Base-by-base conservation (phyloP, 108 stramenopile species). In the Halocafeteria seosinensis region DNA sequence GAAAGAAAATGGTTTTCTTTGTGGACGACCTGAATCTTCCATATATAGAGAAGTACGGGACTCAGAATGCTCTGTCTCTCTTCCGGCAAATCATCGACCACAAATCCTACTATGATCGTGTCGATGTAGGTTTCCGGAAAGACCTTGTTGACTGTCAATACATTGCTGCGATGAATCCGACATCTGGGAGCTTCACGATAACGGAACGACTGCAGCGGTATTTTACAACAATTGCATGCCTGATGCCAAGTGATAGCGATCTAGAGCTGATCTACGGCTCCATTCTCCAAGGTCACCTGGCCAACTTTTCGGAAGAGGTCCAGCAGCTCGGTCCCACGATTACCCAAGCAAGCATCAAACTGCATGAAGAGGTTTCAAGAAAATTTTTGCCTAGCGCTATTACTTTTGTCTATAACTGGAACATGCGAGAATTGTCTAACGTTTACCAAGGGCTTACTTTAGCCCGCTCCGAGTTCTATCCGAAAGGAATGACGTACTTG, bases 351-450 rank as follows among this genome's bases (percentile, higher is more conserved):
- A 76, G 87, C 17, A 86, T 90, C 53, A 73, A 68, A 21, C 64
- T 90, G n/a, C 83, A 87, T 55, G 71, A 81, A n/a, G 66, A 66
- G 29, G 83, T 90, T 17, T 67, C 70, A 47, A 37, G 79, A 24
- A 85, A 83, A 61, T 88, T 90, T 75, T 64, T 90, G 1, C 89
- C 89, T 24, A 83, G 85, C 21, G 86, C 87, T 24, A 68, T 83
- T 24, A 82, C 83, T 62, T 88, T 88, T 71, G 86, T 86, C 66
- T 90, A 90, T 73, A 88, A 87, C 69, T 90, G 87, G 87, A 88
- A 87, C 74, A 85, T 90, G 85, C 85, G 89, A 38, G 89, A 90
- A 51, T 71, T 88, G 9, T 68, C 81, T 21, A 90, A 90, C 42
- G 76, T 90, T 27, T 90, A 88, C 73, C 87, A 87, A 73, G 86